These are phyloP conservation scores for Mallotus repandus DNA, from an alignment of 441 rosid species.

Conservation along the genomic window DNA sequence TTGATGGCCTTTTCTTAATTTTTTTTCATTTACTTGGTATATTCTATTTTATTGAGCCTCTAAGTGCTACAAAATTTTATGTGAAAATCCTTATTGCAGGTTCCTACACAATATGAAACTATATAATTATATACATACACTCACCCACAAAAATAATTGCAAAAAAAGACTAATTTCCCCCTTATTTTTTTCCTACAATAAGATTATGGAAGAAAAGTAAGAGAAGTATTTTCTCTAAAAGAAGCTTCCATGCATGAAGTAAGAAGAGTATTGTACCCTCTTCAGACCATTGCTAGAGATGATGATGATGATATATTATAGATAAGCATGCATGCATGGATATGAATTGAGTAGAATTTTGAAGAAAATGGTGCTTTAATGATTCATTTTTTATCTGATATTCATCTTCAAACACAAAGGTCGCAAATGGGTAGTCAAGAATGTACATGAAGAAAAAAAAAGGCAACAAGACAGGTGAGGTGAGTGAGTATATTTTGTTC, in stretches of 20 bases:
- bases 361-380: not conserved
- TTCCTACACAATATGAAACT: not conserved
- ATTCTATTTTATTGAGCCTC: too few relatives aligned
- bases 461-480: constrained; percentile 23
- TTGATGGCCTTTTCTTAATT: constrained; percentile 12
- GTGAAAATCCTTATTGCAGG: not conserved
- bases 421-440: not conserved
- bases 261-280: not conserved
- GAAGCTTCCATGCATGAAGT: not conserved
- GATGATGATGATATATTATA: not conserved
- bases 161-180: too few relatives aligned
- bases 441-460: constrained; percentile 7
- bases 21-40: not conserved
- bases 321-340: not conserved
- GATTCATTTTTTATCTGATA: not conserved
- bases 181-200: too few relatives aligned
- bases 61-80: not conserved
- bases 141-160: too few relatives aligned
- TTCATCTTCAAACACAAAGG: not conserved
- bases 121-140: too few relatives aligned
- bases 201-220: too few relatives aligned
- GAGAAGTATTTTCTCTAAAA: too few relatives aligned
- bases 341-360: not conserved
- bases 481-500: constrained; percentile 34
- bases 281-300: not conserved